Conservation (phyloP, 352 stramenopile genomes). For the Globisporangium orthogonon region DNA sequence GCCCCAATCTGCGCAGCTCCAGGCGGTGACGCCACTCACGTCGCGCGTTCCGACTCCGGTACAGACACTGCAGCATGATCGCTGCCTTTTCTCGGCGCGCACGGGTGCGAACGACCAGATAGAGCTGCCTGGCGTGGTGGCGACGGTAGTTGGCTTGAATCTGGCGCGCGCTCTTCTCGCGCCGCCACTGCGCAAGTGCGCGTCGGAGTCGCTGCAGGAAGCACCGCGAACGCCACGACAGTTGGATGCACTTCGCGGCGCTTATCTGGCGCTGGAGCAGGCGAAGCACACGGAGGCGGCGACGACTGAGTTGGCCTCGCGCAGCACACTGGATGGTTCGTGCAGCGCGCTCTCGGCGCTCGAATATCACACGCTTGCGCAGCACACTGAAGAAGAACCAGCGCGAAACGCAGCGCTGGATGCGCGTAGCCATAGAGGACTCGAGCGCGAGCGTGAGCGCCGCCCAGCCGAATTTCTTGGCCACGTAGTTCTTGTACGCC, state of each 20-base stretch:
- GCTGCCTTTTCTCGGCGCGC: slow-evolving; percentile 27
- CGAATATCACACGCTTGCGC: slow-evolving; percentile 2
- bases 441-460: slow-evolving; percentile 29
- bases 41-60: slow-evolving; percentile 19
- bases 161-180: slow-evolving; percentile 13
- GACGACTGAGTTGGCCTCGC: slow-evolving; percentile 14
- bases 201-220: slow-evolving; percentile 13
- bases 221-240: slow-evolving; percentile 23
- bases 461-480: slow-evolving; percentile 62
- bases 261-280: background rate
- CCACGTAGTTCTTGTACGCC: slow-evolving; percentile 53
- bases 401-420: slow-evolving; percentile 21
- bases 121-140: slow-evolving; percentile 15
- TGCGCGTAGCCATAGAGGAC: slow-evolving; percentile 28
- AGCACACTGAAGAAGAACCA: slow-evolving; percentile 29
- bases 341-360: slow-evolving; percentile 18
- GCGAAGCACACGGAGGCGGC: background rate
- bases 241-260: slow-evolving; percentile 24
- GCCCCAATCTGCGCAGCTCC: slow-evolving; percentile 22
- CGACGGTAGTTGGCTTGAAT: slow-evolving; percentile 21
- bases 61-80: slow-evolving; percentile 39
- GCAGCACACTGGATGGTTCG: slow-evolving; percentile 21
- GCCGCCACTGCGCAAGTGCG: slow-evolving; percentile 6
- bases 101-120: slow-evolving; percentile 19
- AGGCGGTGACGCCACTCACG: slow-evolving; percentile 27